Base-by-base conservation (phyloP, 2,329 filamentous ascomycete species). In the Didymella arachidicola region DNA sequence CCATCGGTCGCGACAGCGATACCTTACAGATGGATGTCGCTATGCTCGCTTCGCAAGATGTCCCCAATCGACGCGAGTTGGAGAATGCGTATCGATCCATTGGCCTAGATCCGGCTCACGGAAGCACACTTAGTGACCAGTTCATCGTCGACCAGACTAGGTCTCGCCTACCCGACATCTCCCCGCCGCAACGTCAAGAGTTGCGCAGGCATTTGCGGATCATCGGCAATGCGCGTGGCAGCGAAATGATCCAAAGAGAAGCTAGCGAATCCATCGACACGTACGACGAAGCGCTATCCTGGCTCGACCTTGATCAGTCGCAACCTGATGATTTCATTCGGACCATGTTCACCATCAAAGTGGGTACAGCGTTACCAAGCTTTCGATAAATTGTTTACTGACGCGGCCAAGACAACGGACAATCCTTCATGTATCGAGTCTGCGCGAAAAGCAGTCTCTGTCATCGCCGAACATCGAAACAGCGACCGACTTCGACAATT, bases 271-370 rank as follows among this genome's bases (percentile, higher is more conserved):
- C 80, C 14, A 80, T 89, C 27, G 82, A 87, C 60, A 87, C 83
- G n/a, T 83, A 85, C 54, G 82, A 86, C 44, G 86, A 90, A 69
- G 89, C 89, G 1, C 79, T 89, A 30, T 77, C 83, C 12, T 90
- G 84, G 77, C 79, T 91, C 12, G 84, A 82, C 7, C 82, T 86
- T 11, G 74, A 71, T 6, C 67, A 67, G 19, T 60, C 76, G 11
- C 83, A 80, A 10, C 67, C 80, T 2, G 86, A 89, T 67, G 84
- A 87, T 46, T 85, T 84, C 61, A 79, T 89, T 36, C 76, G 82
- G 47, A 81, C 86, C 2, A 80, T 87, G 76, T 86, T 80, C 64
- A 79, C 81, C 29, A 73, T 84, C 36, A 87, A 87, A 77, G 83
- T 87, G 75, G 22, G 64, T 63, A 32, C 43, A 34, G 8, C 2